These are phyloP conservation scores for Chiua virens DNA, from an alignment of 768 basidiomycete species.

Conservation along the genomic window DNA sequence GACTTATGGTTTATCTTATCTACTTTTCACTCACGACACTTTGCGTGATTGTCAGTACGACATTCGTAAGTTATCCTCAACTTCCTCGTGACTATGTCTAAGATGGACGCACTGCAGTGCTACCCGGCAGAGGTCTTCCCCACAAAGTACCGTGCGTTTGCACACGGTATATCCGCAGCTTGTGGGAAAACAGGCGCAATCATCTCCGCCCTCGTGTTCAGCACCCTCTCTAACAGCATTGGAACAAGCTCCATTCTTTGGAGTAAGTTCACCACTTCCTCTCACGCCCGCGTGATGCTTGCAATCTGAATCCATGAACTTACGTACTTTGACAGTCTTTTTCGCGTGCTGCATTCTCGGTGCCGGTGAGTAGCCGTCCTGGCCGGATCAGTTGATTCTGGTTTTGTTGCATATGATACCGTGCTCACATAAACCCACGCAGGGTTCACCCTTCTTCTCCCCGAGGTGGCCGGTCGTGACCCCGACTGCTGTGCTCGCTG, in stretches of 20 bases:
- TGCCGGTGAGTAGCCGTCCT: conserved; percentile 35
- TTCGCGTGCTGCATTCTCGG: conserved; percentile 62
- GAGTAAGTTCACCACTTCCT: conserved; percentile 51
- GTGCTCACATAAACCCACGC: neutral
- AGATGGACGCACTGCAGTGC: conserved; percentile 39
- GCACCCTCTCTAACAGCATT: conserved; percentile 55
- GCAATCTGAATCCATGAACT: neutral
- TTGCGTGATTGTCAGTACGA: conserved; percentile 38
- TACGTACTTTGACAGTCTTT: conserved; percentile 48
- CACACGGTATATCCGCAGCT: conserved; percentile 76
- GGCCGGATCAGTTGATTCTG: too few species aligned
- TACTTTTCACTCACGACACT: conserved; percentile 1
- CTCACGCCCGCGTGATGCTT: neutral
- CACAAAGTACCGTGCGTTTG: conserved; percentile 68
- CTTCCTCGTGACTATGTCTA: neutral
- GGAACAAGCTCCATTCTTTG: conserved; percentile 68
- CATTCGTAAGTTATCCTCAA: conserved; percentile 42
- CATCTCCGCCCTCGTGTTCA: conserved; percentile 73
- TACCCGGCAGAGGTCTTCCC: conserved; percentile 83
- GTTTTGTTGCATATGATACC: neutral
- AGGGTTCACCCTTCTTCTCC: conserved; percentile 47
- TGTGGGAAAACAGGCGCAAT: conserved; percentile 76
- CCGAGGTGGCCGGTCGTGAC: conserved; percentile 52
- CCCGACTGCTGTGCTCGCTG: conserved; percentile 45
- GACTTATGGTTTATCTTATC: neutral